Conservation (phyloP, 2,329 filamentous ascomycete species). For the Monosporascus sp. region DNA sequence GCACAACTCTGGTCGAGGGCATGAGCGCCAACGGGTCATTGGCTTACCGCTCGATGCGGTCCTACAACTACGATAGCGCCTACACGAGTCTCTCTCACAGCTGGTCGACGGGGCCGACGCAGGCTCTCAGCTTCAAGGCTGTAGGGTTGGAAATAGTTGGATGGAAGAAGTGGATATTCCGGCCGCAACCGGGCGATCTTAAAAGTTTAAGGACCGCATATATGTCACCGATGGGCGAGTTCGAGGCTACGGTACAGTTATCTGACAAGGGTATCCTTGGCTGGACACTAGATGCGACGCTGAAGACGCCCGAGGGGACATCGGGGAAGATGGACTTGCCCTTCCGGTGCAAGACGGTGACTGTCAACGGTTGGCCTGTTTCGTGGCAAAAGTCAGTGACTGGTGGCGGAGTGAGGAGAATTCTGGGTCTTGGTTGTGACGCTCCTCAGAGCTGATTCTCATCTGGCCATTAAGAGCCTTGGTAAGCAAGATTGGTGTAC, state of each 20-base stretch:
- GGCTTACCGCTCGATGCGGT: slow-evolving; percentile 25
- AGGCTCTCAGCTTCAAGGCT: slow-evolving; percentile 19
- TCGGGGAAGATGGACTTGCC: background rate
- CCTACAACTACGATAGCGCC: slow-evolving; percentile 26
- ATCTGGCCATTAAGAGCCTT: no score
- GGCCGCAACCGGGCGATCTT: background rate
- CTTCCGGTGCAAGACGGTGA: background rate
- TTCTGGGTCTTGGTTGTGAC: slow-evolving; percentile 5
- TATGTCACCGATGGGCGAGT: background rate
- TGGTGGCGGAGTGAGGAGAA: background rate
- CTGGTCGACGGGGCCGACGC: slow-evolving; percentile 27
- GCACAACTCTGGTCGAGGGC: slow-evolving; percentile 30
- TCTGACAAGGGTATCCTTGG: background rate
- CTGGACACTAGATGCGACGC: background rate
- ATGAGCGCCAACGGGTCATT: slow-evolving; percentile 30
- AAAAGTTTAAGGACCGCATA: background rate
- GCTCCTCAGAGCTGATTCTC: background rate
- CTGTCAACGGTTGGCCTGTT: background rate
- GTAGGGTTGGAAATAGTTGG: slow-evolving; percentile 19
- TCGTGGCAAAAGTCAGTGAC: background rate
- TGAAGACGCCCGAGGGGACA: background rate
- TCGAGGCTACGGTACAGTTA: background rate
- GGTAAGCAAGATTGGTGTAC: no score
- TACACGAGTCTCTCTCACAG: slow-evolving; percentile 30
- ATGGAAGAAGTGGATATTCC: background rate